Evolutionary conservation across 805 yeast species (phyloP).

Genomic region (Saccharomycopsis javanensis): DNA sequence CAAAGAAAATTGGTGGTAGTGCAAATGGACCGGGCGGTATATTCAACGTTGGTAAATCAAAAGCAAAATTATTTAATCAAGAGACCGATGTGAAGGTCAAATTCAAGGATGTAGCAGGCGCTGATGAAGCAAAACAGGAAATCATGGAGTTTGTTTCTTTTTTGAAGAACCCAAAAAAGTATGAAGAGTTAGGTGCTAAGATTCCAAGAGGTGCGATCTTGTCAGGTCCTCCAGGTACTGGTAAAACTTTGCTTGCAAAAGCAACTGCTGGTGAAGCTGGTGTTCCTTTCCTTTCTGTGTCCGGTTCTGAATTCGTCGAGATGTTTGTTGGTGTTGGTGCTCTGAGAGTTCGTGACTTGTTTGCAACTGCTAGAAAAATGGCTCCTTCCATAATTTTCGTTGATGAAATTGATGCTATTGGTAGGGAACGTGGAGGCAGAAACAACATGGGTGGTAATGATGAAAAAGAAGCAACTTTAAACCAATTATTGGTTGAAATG

Average conservation of each 20-base stretch:
- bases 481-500: slow-evolving; percentile 90
- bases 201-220: slow-evolving; percentile 92
- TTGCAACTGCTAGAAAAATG: slow-evolving; percentile 79
- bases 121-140: slow-evolving; percentile 90
- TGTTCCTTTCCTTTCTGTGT: slow-evolving; percentile 83
- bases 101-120: slow-evolving; percentile 89
- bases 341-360: slow-evolving; percentile 84
- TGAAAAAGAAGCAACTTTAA: slow-evolving; percentile 87
- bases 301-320: slow-evolving; percentile 93
- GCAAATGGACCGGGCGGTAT: slow-evolving; percentile 57
- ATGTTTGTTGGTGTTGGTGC: slow-evolving; percentile 98
- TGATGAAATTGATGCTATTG: slow-evolving; percentile 95
- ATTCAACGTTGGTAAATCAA: slow-evolving; percentile 69
- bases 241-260: slow-evolving; percentile 85
- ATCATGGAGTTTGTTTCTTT: slow-evolving; percentile 92
- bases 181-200: slow-evolving; percentile 84
- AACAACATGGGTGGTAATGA: slow-evolving; percentile 77
- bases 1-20: slow-evolving; percentile 34
- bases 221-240: slow-evolving; percentile 96
- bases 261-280: slow-evolving; percentile 97
- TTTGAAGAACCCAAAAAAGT: slow-evolving; percentile 73
- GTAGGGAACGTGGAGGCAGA: slow-evolving; percentile 66
- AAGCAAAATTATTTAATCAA: slow-evolving; percentile 72
- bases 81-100: slow-evolving; percentile 73
- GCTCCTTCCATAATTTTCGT: slow-evolving; percentile 88